These are phyloP conservation scores for Ceratobasidium sp. DNA, from an alignment of 1,284 basidiomycete genomes.

Conservation along the genomic window DNA sequence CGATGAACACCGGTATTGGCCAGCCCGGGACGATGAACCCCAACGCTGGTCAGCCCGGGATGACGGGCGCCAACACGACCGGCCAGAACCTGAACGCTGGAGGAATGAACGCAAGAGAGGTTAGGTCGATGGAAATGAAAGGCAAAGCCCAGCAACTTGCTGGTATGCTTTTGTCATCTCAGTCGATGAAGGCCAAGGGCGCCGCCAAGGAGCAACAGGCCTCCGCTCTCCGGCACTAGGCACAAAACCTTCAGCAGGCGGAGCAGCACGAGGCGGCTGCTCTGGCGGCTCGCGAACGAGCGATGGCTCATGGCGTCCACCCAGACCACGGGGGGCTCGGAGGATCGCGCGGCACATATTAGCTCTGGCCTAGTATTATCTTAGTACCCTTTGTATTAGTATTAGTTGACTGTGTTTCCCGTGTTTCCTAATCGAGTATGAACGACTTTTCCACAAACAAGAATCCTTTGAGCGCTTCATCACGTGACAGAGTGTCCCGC, in stretches of 20 bases:
- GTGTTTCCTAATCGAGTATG: conserved; percentile 5
- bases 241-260: conserved; percentile 11
- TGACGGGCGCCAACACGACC: background rate
- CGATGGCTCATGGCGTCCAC: conserved; percentile 30
- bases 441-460: background rate
- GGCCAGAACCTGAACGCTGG: background rate
- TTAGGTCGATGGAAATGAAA: conserved; percentile 31
- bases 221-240: conserved; percentile 35
- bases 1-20: background rate
- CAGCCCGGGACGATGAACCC: conserved; percentile 12
- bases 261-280: conserved; percentile 34
- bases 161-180: conserved; percentile 30
- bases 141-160: conserved; percentile 37
- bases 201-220: conserved; percentile 37
- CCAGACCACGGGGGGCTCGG: conserved; percentile 17
- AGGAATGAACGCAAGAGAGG: conserved; percentile 13
- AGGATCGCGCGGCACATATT: conserved; percentile 10
- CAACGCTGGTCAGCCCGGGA: background rate
- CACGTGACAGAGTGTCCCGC: conserved; percentile 5
- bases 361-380: background rate
- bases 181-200: conserved; percentile 40
- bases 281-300: conserved; percentile 9
- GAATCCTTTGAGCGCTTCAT: conserved; percentile 3
- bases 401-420: background rate
- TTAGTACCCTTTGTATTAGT: conserved; percentile 29